These are phyloP conservation scores for Grigorovia jiainica DNA, from an alignment of 805 yeast species.

Conservation along the genomic window DNA sequence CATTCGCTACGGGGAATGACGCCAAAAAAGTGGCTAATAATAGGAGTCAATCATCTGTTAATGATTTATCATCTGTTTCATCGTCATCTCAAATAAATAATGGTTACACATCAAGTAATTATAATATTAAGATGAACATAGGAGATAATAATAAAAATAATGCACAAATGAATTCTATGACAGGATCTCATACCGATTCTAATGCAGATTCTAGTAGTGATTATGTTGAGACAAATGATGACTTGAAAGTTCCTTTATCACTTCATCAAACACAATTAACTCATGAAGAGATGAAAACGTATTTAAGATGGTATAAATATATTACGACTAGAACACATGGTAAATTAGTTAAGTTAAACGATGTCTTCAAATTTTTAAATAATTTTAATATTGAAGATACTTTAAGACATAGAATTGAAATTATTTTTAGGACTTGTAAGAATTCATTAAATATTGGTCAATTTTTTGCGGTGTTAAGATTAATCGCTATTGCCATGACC, in stretches of 20 bases:
- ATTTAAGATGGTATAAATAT: slow-evolving; percentile 89
- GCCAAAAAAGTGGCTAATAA: background rate
- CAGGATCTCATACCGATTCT: too few species aligned
- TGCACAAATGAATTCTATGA: too few species aligned
- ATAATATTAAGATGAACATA: too few species aligned
- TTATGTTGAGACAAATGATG: slow-evolving; percentile 28
- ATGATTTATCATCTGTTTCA: too few species aligned
- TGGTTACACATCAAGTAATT: too few species aligned
- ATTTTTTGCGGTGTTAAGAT: slow-evolving; percentile 77
- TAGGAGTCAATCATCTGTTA: too few species aligned
- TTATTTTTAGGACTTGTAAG: slow-evolving; percentile 42
- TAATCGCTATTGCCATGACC: slow-evolving; percentile 59
- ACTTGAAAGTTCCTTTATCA: slow-evolving; percentile 47
- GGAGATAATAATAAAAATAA: too few species aligned
- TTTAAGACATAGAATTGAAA: slow-evolving; percentile 41
- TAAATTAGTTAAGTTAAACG: slow-evolving; percentile 57
- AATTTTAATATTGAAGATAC: slow-evolving; percentile 59
- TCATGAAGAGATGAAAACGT: slow-evolving; percentile 70
- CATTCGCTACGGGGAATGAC: background rate
- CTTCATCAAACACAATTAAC: slow-evolving; percentile 62
- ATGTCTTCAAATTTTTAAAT: slow-evolving; percentile 65
- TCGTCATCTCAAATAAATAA: too few species aligned
- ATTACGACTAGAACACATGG: slow-evolving; percentile 62
- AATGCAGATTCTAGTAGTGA: too few species aligned
- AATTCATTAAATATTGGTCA: slow-evolving; percentile 74